Evolutionary conservation across 805 yeast species (phyloP).

Genomic region (Lipomyces orientalis): DNA sequence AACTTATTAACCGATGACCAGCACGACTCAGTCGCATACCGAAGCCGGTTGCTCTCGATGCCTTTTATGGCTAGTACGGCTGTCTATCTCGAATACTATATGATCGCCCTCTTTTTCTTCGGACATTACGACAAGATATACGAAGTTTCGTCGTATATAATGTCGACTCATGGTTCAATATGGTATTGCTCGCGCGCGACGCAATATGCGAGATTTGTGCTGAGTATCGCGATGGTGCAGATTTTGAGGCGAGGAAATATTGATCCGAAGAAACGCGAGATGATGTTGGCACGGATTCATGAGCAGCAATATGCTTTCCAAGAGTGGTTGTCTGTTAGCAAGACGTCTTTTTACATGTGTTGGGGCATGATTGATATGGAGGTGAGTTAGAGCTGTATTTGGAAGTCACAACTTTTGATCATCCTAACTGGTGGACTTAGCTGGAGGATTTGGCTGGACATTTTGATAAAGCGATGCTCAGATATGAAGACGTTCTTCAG

Average conservation of each 20-base stretch:
- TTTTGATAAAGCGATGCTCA: slow-evolving; percentile 22
- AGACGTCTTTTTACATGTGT: slow-evolving; percentile 9
- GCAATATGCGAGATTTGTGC: slow-evolving; percentile 17
- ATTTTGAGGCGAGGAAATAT: slow-evolving; percentile 4
- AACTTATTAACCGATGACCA: slow-evolving; percentile 23
- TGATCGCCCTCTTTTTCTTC: slow-evolving; percentile 25
- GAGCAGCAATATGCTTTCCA: slow-evolving; percentile 14
- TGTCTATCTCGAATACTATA: slow-evolving; percentile 13
- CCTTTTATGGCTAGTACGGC: slow-evolving; percentile 21
- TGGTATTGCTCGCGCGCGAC: slow-evolving; percentile 16
- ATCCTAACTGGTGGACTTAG: slow-evolving; percentile 13
- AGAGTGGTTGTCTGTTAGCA: slow-evolving; percentile 7
- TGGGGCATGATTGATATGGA: slow-evolving; percentile 25
- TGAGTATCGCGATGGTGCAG: slow-evolving; percentile 21
- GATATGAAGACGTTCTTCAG: slow-evolving; percentile 19
- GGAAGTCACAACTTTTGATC: background rate
- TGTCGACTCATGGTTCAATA: background rate
- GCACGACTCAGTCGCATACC: slow-evolving; percentile 29
- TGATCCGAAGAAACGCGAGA: slow-evolving; percentile 18
- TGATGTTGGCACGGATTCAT: slow-evolving; percentile 24
- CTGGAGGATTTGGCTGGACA: slow-evolving; percentile 25
- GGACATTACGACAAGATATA: slow-evolving; percentile 24
- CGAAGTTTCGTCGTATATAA: slow-evolving; percentile 16
- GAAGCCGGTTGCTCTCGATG: slow-evolving; percentile 5
- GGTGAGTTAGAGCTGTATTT: slow-evolving; percentile 10